A percentile compares a stretch with the other conserved stretches of the same genome.
Conservation (phyloP, 1,284 basidiomycete species). For the Microbotryum scabiosae region DNA sequence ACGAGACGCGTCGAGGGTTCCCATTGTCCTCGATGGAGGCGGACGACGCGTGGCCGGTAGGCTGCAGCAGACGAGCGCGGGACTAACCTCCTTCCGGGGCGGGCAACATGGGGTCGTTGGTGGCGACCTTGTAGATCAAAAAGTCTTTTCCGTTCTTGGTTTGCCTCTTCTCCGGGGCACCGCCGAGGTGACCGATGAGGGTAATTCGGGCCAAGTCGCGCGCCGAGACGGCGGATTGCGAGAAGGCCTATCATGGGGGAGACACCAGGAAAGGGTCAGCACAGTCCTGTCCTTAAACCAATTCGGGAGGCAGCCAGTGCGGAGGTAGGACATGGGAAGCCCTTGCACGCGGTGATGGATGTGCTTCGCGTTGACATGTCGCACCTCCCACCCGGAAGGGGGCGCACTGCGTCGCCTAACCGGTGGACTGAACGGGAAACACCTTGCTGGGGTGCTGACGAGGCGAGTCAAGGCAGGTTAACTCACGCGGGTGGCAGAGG, state of each 20-base stretch:
- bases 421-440: not conserved
- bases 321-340: not conserved
- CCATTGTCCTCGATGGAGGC: no score
- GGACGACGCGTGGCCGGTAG: not conserved
- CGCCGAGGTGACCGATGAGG: conserved; percentile 63
- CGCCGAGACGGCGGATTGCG: conserved; percentile 46
- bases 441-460: not conserved
- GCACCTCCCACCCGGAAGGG: no score
- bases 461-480: not conserved
- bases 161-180: conserved; percentile 57
- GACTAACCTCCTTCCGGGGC: conserved; percentile 39
- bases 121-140: conserved; percentile 34
- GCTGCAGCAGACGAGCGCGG: conserved; percentile 38
- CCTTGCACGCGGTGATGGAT: no score
- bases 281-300: not conserved
- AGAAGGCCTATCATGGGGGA: conserved; percentile 54
- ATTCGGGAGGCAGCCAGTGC: not conserved
- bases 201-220: conserved; percentile 56
- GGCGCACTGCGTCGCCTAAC: not conserved
- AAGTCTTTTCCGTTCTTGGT: conserved; percentile 67
- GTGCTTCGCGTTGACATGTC: no score
- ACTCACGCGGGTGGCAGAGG: conserved; percentile 19
- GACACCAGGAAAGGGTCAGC: not conserved
- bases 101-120: conserved; percentile 27
- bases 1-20: no score